These are phyloP conservation scores for Echium plantagineum DNA, from an alignment of 257 asterid species.

Conservation along the genomic window DNA sequence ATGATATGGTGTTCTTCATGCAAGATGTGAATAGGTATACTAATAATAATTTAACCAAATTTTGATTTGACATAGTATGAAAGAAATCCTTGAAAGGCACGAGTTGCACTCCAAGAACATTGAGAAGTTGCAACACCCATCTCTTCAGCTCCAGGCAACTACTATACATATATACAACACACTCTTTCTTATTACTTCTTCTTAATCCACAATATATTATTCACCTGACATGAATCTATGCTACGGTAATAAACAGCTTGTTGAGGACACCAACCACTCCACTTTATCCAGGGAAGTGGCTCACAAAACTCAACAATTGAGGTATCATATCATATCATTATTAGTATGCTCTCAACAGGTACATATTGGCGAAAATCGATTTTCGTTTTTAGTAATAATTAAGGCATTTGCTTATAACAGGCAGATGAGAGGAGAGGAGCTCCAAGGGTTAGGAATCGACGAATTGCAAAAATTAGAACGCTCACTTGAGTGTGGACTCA, in stretches of 20 bases:
- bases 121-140: slow-evolving; percentile 57
- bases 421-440: slow-evolving; percentile 93
- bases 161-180: no score
- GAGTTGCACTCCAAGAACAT: slow-evolving; percentile 69
- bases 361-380: not conserved
- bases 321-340: slow-evolving; percentile 28
- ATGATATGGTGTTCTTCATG: no score
- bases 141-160: slow-evolving; percentile 64
- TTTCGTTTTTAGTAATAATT: not conserved
- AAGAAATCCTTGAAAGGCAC: slow-evolving; percentile 64
- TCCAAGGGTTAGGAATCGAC: slow-evolving; percentile 62
- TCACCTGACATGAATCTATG: not conserved
- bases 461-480: slow-evolving; percentile 65
- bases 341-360: not conserved
- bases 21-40: no score
- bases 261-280: slow-evolving; percentile 48
- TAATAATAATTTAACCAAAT: no score
- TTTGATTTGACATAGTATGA: slow-evolving; percentile 29
- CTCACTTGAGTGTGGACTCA: slow-evolving; percentile 63
- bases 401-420: slow-evolving; percentile 20
- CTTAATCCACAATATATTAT: not conserved
- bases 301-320: slow-evolving; percentile 54
- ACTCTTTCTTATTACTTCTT: not conserved
- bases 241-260: slow-evolving; percentile 36
- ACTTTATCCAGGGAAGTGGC: slow-evolving; percentile 56